phyloP scores from a whole-genome alignment of 345 rosid species.

The Salix koriyanagi region DNA sequence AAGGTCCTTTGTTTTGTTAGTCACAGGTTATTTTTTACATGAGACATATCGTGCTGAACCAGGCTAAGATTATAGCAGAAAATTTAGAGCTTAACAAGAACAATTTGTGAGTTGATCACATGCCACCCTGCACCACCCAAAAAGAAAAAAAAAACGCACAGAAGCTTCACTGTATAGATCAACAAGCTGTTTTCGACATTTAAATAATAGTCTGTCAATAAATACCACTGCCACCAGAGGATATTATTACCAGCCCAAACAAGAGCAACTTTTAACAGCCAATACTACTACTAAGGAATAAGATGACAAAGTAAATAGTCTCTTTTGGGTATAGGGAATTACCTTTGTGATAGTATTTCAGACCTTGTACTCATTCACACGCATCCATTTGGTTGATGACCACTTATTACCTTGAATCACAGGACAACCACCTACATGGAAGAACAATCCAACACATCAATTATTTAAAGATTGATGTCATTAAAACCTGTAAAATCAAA shows the following conservation, averaged over 20 bases:
- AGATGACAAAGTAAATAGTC: neutral
- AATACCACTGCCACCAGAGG: neutral
- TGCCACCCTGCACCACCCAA: no score
- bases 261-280: neutral
- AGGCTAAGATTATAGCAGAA: neutral
- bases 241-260: neutral
- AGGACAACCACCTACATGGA: constrained; percentile 77
- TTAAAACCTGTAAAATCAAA: neutral
- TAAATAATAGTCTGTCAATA: no score
- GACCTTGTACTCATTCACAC: constrained; percentile 63
- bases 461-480: neutral
- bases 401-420: constrained; percentile 91
- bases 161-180: no score
- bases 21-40: neutral
- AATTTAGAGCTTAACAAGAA: no score
- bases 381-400: constrained; percentile 97
- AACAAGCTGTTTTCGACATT: no score
- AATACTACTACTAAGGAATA: neutral
- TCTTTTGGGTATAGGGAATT: constrained; percentile 3
- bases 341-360: constrained; percentile 38
- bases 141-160: no score
- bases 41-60: neutral
- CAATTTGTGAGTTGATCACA: no score
- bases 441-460: constrained; percentile 3
- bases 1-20: neutral